A percentile compares a stretch with the other conserved stretches of the same genome.
These are phyloP conservation scores for Vigna trinervia DNA, from an alignment of 306 rosid species.

Conservation along the genomic window DNA sequence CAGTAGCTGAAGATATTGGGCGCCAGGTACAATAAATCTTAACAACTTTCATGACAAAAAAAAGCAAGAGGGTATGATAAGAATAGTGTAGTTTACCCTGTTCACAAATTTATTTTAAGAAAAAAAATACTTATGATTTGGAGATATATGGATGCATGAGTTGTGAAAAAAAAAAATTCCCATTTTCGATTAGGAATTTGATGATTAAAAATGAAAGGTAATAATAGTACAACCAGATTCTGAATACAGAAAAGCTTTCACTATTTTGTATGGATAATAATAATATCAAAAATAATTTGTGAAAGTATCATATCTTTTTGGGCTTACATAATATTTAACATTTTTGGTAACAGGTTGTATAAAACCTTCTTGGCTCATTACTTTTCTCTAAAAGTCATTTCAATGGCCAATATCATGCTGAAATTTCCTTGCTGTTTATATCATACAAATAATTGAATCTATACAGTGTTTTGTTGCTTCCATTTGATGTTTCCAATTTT, in stretches of 20 bases:
- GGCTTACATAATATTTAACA: background rate
- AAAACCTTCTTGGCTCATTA: background rate
- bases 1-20: conserved; percentile 93
- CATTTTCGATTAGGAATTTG: background rate
- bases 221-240: background rate
- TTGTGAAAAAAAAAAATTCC: background rate
- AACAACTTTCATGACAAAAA: background rate
- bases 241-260: background rate
- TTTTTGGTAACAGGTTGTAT: background rate
- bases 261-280: background rate
- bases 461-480: background rate
- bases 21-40: conserved; percentile 71
- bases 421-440: no score
- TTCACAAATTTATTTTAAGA: no score
- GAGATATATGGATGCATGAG: background rate
- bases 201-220: background rate
- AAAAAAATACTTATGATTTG: no score
- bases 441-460: background rate
- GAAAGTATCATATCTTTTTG: background rate
- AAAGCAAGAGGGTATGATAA: background rate
- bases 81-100: background rate
- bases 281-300: no score
- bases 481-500: background rate
- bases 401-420: background rate
- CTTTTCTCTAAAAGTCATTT: background rate